Evolutionary conservation across 768 basidiomycete genomes (phyloP), one percentile per base, ranked within the genome.

Genomic region (Nevesoporus exiguus): DNA sequence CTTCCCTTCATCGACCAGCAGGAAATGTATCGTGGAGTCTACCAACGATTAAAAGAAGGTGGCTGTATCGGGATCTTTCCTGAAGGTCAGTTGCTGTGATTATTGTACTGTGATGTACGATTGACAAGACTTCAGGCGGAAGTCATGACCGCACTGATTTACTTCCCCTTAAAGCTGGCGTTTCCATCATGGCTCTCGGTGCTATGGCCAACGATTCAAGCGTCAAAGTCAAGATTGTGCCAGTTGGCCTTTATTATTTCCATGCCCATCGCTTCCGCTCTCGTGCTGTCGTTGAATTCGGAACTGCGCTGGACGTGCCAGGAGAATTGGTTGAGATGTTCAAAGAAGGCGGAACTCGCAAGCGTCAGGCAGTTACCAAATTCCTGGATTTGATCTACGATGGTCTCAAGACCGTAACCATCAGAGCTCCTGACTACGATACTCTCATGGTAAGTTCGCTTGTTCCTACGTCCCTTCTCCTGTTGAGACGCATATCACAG

Each of bases 111-210:
- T 29, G 13, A 14, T 29, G 30, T 19, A 45, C n/a, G 21, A 34
- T 17, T 61, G 49, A 56, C 46, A 49, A 21, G 15, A 34, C n/a
- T 42, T 47, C 57, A 98, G 95, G 97, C 61, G 97, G 97, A 52
- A 98, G 95, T 54, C 97, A 99, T 71, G 97, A 99, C 72, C 87
- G 97, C 37, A 95, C 92, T 9, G 94, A 98, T 71, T 80, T 98
- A 47, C 82, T 98, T 19, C 97, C 97, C 2, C 80, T 99, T 37
- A 99, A 99, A 73, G 97, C 97, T 27, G 97, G 97, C 5, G 95
- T 98, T 33, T 90, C 94, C 2, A 82, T 98, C 63, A 98, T 99
- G 95, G 95, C 97, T 22, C 80, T 99, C 9, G 97, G 97, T 24
- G 95, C 97, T 5, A 96, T 98, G 93, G 91, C 91, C 10, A 88